Base-by-base conservation (phyloP, 2,329 filamentous ascomycete genomes). In the Xylariaceae sp. region DNA sequence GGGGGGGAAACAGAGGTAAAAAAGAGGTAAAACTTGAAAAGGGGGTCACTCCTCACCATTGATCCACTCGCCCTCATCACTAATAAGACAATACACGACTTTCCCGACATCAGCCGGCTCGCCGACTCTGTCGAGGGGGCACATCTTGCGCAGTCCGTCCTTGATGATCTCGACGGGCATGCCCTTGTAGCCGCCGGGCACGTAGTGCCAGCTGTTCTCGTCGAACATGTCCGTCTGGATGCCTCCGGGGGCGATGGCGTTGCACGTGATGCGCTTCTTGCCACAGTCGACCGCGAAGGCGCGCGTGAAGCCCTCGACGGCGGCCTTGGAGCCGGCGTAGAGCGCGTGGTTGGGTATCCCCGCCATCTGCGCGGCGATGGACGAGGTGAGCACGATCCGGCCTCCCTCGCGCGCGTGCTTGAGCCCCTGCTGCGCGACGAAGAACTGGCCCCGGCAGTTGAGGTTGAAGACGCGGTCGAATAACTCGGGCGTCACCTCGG, bases 181-280 rank as follows among this genome's bases (percentile, higher is more conserved):
- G 47, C 66, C 67, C 52, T 70, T 66, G 52, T 66, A 64, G 38
- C 71, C 74, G 43, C 73, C 73, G 9, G 76, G 76, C 14, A 75
- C 74, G 59, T 81, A 81, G 56, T 78, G 74, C 76, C 77, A 81
- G 16, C 78, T 72, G 60, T 83, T 83, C 61, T 77, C 72, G 45
- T 80, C 71, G 66, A 83, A 88, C 83, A 88, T 88, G 61, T 88
- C 84, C 30, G 72, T 80, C 72, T 85, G 83, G 67, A 85, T 80
- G 31, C 81, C 81, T 40, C 81, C 81, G 2, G 82, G 82, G 2
- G 82, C 82, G 32, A 85, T 79, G 48, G 79, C 81, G 53, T 86
- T 86, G 63, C 83, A 81, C 0, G 81, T 85, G 56, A 85, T 79
- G 35, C 77, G 73, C 53, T 74, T 73, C 53, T 69, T 70, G 41